Conservation (phyloP, 2,329 filamentous ascomycete species). For the Coniochaeta sp. region DNA sequence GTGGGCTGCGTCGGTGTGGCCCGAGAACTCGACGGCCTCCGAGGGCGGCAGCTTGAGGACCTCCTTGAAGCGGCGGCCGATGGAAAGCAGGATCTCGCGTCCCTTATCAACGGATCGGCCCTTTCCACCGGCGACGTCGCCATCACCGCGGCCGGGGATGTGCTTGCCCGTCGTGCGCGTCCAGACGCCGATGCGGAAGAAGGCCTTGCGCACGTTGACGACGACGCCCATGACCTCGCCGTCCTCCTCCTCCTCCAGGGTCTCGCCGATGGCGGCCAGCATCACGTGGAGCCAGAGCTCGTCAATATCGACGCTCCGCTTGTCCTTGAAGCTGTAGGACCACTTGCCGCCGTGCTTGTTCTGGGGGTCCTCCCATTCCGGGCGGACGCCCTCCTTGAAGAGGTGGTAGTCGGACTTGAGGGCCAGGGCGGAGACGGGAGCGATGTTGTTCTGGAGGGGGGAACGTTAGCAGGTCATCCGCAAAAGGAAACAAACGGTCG, state of each 20-base stretch:
- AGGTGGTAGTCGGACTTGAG: conserved; percentile 99
- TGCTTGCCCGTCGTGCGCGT: conserved; percentile 87
- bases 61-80: conserved; percentile 89
- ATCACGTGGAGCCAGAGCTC: conserved; percentile 96
- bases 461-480: conserved; percentile 8
- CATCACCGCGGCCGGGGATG: conserved; percentile 68
- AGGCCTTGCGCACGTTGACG: conserved; percentile 96
- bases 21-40: conserved; percentile 88
- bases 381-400: conserved; percentile 94
- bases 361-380: conserved; percentile 96
- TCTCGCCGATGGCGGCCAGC: conserved; percentile 94
- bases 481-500: conserved; percentile 1
- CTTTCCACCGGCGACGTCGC: conserved; percentile 67
- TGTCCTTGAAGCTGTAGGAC: conserved; percentile 97
- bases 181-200: conserved; percentile 97
- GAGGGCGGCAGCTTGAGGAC: conserved; percentile 70
- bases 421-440: conserved; percentile 87
- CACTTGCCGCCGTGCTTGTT: conserved; percentile 99
- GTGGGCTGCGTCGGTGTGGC: conserved; percentile 90
- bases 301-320: conserved; percentile 85
- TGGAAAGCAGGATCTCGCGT: conserved; percentile 73
- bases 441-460: conserved; percentile 85
- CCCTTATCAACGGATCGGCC: conserved; percentile 75
- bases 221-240: conserved; percentile 99
- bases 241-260: conserved; percentile 87